A percentile compares a stretch with the other conserved stretches of the same genome.
Evolutionary conservation across 1,139 yeast species (phyloP).

Genomic region (Protomyces arabidopsidicola): DNA sequence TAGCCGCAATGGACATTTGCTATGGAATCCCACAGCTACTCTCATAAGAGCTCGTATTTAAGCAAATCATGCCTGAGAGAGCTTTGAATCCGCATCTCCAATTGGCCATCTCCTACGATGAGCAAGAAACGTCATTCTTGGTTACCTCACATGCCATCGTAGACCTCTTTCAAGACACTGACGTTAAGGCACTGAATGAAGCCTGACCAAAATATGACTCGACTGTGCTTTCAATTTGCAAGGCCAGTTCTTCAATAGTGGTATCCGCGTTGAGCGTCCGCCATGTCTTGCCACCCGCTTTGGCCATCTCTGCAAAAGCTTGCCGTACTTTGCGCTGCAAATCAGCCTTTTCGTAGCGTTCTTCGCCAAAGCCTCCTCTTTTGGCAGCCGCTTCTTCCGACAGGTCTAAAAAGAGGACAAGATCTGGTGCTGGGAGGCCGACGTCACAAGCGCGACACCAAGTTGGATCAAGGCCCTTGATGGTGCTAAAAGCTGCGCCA

Average conservation of each 20-base stretch:
- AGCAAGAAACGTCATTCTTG: no score
- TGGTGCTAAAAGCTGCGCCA: constrained; percentile 86
- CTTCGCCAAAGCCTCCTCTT: constrained; percentile 86
- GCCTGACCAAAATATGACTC: background rate
- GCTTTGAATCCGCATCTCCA: no score
- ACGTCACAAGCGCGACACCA: constrained; percentile 82
- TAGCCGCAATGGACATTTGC: no score
- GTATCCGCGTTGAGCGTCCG: constrained; percentile 57
- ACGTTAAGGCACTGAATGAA: background rate
- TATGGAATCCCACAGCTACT: no score
- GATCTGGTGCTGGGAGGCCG: constrained; percentile 84
- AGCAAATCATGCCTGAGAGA: no score
- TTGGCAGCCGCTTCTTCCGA: constrained; percentile 47
- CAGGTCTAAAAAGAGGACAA: constrained; percentile 71
- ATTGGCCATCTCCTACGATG: no score
- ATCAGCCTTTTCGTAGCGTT: constrained; percentile 71
- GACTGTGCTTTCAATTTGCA: constrained; percentile 35
- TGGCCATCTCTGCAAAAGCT: constrained; percentile 46
- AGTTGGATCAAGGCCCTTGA: constrained; percentile 63
- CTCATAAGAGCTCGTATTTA: no score
- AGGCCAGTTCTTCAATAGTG: constrained; percentile 54
- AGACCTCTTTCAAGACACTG: no score
- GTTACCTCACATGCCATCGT: no score
- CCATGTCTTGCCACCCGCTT: constrained; percentile 38
- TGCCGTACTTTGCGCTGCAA: constrained; percentile 67